Evolutionary conservation across 306 rosid species (phyloP), one percentile per base, ranked within the genome.

Genomic region (Vigna mungo): DNA sequence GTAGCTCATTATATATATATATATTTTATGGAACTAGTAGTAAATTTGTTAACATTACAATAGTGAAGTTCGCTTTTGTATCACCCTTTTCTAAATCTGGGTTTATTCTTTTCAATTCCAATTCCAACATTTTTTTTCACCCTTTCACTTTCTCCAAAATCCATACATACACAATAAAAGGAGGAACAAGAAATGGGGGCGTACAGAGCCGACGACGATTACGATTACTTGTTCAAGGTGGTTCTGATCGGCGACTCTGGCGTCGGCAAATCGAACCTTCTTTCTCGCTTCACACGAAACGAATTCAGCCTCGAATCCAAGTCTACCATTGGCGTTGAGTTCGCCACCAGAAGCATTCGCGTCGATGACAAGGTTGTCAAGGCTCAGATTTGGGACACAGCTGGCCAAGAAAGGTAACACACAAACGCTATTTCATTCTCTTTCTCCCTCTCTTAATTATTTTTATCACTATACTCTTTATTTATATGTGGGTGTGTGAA

Each of bases 361-460:
- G 91, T 92, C 3, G 93, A 92, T 66, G 90, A 92, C 9, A 92
- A 92, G 90, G 91, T 92, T 52, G 88, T 88, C 81, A 92, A 92
- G 88, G 97, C 97, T 80, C 96, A 92, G 90, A 88, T 92, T 90
- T 92, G 97, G 97, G 97, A 92, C 71, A 92, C 97, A 41, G 97
- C 97, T 27, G 97, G 97, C 61, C 97, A 92, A 81, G 96, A 92
- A 82, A 90, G 96, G 96, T 90, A 34, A 74, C 44, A 52, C 61
- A 54, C 17, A 14, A 61, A 61, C 27, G 36, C 2, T 30, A 18
- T 62, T 32, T 30, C 3, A 1, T 3, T 17, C 5, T 47, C 5
- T 4, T 5, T 58, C 43, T 5, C 7, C 15, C 16, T 80, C 8
- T 9, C 12, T 12, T 36, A 3, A 43, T 21, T 67, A 15, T 70